phyloP scores from a whole-genome alignment of 1,284 basidiomycete genomes.

The Meira nashicola region DNA sequence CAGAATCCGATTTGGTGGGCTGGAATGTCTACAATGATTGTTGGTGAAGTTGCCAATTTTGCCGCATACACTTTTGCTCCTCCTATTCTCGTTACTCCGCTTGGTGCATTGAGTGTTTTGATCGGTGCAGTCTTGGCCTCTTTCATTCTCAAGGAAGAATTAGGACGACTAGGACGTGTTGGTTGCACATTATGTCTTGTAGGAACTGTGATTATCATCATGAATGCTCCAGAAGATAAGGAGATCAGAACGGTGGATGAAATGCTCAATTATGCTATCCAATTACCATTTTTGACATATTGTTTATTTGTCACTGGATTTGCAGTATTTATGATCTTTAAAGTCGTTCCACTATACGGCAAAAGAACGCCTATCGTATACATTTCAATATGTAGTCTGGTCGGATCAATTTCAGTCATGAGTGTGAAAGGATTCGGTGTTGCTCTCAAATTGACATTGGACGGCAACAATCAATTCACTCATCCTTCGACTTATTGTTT shows the following conservation, averaged over 20 bases:
- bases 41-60: slow-evolving; percentile 74
- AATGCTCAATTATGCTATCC: slow-evolving; percentile 80
- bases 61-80: slow-evolving; percentile 97
- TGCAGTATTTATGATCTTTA: slow-evolving; percentile 73
- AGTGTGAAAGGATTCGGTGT: slow-evolving; percentile 94
- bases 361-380: slow-evolving; percentile 85
- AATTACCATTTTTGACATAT: slow-evolving; percentile 66
- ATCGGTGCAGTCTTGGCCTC: slow-evolving; percentile 79
- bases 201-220: slow-evolving; percentile 89
- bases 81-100: slow-evolving; percentile 90
- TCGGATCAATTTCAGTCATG: slow-evolving; percentile 81
- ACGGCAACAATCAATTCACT: slow-evolving; percentile 91
- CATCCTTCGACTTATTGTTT: slow-evolving; percentile 94
- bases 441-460: slow-evolving; percentile 88
- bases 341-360: slow-evolving; percentile 79
- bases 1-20: slow-evolving; percentile 97
- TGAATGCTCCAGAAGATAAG: slow-evolving; percentile 95
- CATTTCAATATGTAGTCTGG: slow-evolving; percentile 84
- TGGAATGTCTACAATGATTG: slow-evolving; percentile 72
- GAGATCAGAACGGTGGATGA: slow-evolving; percentile 90
- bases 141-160: slow-evolving; percentile 84
- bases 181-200: slow-evolving; percentile 85
- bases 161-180: slow-evolving; percentile 85
- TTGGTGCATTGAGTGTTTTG: slow-evolving; percentile 93
- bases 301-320: slow-evolving; percentile 78